These are phyloP conservation scores for Nigrospora oryzae DNA, from an alignment of 2,329 filamentous ascomycete species.

Conservation along the genomic window DNA sequence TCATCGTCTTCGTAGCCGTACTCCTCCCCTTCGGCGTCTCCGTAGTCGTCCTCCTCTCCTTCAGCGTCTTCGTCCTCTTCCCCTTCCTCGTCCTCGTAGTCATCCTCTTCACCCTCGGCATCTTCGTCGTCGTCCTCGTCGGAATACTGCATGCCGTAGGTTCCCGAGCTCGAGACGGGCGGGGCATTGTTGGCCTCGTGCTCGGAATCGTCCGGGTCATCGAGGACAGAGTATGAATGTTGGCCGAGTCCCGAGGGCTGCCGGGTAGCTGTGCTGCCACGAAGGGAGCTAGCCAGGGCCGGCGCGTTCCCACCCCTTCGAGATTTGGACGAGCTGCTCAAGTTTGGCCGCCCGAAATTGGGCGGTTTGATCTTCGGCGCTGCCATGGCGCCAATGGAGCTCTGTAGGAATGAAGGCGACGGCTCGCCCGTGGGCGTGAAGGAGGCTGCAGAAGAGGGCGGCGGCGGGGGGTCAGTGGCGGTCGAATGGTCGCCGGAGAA, in stretches of 20 bases:
- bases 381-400: constrained; percentile 38
- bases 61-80: constrained; percentile 26
- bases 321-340: constrained; percentile 16
- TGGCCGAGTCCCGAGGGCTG: constrained; percentile 45
- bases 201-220: constrained; percentile 23
- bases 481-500: constrained; percentile 36
- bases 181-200: constrained; percentile 23
- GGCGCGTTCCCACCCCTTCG: constrained; percentile 25
- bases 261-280: constrained; percentile 25
- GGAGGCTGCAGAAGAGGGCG: constrained; percentile 39
- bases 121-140: constrained; percentile 28
- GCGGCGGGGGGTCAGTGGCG: constrained; percentile 43
- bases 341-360: constrained; percentile 25
- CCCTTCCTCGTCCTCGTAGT: constrained; percentile 23
- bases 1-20: constrained; percentile 27
- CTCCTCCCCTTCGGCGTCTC: constrained; percentile 28
- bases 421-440: constrained; percentile 50
- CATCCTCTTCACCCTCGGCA: constrained; percentile 18
- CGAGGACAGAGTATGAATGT: constrained; percentile 25
- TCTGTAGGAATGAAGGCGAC: constrained; percentile 44
- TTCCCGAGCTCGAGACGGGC: constrained; percentile 7
- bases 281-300: constrained; percentile 40
- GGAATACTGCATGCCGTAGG: constrained; percentile 16
- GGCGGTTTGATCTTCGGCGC: constrained; percentile 26
- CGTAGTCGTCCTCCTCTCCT: constrained; percentile 28